Evolutionary conservation across 2,329 filamentous ascomycete species (phyloP).

Genomic region (Knoxdaviesia capensis): DNA sequence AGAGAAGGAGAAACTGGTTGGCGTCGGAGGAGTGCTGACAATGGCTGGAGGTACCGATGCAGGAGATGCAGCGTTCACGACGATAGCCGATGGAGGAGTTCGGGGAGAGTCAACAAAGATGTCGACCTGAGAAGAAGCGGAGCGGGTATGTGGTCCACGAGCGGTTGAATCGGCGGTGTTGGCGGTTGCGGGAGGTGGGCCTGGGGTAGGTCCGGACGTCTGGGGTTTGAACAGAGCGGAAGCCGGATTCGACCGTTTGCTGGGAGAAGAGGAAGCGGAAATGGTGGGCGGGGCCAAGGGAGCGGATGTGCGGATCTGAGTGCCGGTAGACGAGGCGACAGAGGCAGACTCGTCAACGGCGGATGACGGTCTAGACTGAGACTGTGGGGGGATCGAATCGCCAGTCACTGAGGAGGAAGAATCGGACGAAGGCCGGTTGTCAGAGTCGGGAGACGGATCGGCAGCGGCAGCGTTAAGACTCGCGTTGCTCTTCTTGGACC

Average conservation of each 20-base stretch:
- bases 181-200: not conserved
- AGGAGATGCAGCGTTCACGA: conserved; percentile 23
- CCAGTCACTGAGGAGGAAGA: not conserved
- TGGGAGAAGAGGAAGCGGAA: not conserved
- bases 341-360: no score
- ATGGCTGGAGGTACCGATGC: conserved; percentile 14
- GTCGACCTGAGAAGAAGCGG: conserved; percentile 2
- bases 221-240: not conserved
- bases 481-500: conserved; percentile 25
- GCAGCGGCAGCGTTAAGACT: conserved; percentile 9
- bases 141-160: not conserved
- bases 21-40: conserved; percentile 47
- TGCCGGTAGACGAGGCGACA: no score
- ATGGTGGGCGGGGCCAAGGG: not conserved
- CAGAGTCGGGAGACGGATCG: not conserved
- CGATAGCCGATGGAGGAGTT: conserved; percentile 22
- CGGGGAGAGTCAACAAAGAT: conserved; percentile 14
- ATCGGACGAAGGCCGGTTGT: not conserved
- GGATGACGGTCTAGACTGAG: no score
- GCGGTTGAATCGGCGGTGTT: not conserved
- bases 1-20: conserved; percentile 22
- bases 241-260: no score
- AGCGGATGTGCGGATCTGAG: no score
- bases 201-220: not conserved
- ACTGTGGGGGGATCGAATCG: no score